Conservation (phyloP, 1,284 basidiomycete species). For the Fereydounia khargensis region DNA sequence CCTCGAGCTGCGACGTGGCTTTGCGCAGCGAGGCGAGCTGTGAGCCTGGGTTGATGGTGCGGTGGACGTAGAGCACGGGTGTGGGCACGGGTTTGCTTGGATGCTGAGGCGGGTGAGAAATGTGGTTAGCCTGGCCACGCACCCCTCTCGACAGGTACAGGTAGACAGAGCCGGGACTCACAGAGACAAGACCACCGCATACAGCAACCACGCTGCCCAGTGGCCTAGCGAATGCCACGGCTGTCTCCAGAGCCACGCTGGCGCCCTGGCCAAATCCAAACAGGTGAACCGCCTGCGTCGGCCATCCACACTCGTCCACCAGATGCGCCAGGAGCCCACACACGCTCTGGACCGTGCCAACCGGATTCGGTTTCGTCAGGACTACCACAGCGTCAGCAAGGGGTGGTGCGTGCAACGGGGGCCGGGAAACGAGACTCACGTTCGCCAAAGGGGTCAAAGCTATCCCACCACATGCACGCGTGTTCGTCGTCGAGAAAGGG, state of each 20-base stretch:
- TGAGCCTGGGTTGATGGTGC: background rate
- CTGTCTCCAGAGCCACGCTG: slow-evolving; percentile 71
- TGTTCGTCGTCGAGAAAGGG: slow-evolving; percentile 68
- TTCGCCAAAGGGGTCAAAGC: slow-evolving; percentile 73
- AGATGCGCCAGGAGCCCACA: no score
- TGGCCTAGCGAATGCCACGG: slow-evolving; percentile 62
- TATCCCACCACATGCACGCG: slow-evolving; percentile 74
- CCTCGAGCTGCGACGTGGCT: background rate
- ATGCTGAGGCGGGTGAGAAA: no score
- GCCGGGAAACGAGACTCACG: slow-evolving; percentile 58
- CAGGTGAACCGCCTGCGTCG: slow-evolving; percentile 69
- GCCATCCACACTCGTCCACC: slow-evolving; percentile 67
- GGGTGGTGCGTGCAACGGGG: no score
- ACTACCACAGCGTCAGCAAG: slow-evolving; percentile 64
- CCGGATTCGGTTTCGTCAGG: slow-evolving; percentile 68
- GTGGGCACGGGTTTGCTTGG: no score
- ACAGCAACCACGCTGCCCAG: slow-evolving; percentile 28
- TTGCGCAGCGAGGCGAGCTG: slow-evolving; percentile 9
- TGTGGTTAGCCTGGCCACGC: background rate
- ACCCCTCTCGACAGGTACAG: background rate
- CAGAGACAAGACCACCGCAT: slow-evolving; percentile 24
- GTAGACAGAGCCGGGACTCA: background rate
- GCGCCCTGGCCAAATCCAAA: slow-evolving; percentile 90
- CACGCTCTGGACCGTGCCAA: slow-evolving; percentile 67
- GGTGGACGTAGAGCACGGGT: slow-evolving; percentile 22